Evolutionary conservation across 345 rosid genomes (phyloP).

Genomic region (Eucalyptus albens): DNA sequence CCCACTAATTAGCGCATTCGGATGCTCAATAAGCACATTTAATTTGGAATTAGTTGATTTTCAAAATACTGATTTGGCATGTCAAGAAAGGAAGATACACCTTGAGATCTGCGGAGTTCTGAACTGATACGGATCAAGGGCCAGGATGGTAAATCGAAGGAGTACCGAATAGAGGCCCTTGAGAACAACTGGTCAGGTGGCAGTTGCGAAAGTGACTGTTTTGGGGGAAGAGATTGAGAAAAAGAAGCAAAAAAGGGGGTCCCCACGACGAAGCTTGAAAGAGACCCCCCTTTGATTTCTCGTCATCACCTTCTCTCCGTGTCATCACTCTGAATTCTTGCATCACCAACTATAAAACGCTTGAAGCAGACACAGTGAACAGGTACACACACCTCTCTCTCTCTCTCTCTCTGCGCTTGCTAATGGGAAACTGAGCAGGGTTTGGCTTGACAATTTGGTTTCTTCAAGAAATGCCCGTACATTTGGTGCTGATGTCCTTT

Average conservation of each 20-base stretch:
- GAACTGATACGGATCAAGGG: neutral
- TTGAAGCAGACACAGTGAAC: neutral
- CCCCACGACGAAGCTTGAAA: neutral
- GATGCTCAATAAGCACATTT: neutral
- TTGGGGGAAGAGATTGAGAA: neutral
- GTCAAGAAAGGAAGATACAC: neutral
- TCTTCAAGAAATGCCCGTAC: neutral
- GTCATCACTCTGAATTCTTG: neutral
- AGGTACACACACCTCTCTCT: neutral
- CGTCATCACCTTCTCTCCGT: neutral
- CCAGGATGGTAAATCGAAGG: neutral
- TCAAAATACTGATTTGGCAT: neutral
- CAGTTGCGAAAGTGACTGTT: conserved; percentile 22
- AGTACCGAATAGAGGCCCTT: neutral
- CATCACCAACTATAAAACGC: neutral
- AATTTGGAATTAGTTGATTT: neutral
- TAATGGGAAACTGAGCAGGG: neutral
- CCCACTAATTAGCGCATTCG: neutral
- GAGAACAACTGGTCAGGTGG: conserved; percentile 1
- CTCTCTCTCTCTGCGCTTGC: neutral
- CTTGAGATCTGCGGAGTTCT: neutral
- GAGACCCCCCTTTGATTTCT: neutral
- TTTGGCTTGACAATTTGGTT: neutral
- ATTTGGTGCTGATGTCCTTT: neutral
- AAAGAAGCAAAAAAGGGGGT: neutral